These are phyloP conservation scores for Salix exigua DNA, from an alignment of 345 rosid genomes.

Conservation along the genomic window DNA sequence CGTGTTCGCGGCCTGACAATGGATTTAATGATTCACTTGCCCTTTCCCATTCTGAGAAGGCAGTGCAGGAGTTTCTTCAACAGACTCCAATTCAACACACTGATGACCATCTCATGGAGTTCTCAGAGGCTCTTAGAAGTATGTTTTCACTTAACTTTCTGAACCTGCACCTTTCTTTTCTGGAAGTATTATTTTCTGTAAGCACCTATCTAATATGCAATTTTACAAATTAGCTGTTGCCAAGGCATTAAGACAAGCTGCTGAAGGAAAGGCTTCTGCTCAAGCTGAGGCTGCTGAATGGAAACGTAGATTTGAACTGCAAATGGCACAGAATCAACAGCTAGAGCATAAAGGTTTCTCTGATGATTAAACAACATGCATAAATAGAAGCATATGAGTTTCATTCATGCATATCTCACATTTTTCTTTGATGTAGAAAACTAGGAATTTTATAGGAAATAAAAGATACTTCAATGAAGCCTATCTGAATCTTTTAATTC, in stretches of 20 bases:
- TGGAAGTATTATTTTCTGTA: background rate
- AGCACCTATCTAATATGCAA: background rate
- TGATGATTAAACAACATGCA: conserved; percentile 9
- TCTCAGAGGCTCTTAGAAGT: conserved; percentile 96
- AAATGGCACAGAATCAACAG: conserved; percentile 52
- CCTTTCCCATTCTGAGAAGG: conserved; percentile 72
- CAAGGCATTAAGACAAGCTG: conserved; percentile 83
- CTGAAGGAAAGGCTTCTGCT: conserved; percentile 95
- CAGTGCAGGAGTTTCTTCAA: conserved; percentile 79
- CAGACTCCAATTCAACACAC: conserved; percentile 69
- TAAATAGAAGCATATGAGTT: conserved; percentile 4
- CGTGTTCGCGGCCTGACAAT: conserved; percentile 44
- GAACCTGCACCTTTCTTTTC: conserved; percentile 7
- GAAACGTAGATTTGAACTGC: conserved; percentile 91
- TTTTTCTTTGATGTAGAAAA: background rate
- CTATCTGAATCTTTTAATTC: background rate
- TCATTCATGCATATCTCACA: background rate
- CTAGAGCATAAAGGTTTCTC: conserved; percentile 59
- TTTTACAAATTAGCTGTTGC: conserved; percentile 73
- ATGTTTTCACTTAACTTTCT: conserved; percentile 23
- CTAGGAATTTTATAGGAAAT: background rate
- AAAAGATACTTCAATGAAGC: background rate
- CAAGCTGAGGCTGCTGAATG: conserved; percentile 99
- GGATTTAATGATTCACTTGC: conserved; percentile 45
- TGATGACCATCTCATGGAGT: conserved; percentile 89